Evolutionary conservation across 345 rosid species (phyloP).

Genomic region (Balakata baccata): DNA sequence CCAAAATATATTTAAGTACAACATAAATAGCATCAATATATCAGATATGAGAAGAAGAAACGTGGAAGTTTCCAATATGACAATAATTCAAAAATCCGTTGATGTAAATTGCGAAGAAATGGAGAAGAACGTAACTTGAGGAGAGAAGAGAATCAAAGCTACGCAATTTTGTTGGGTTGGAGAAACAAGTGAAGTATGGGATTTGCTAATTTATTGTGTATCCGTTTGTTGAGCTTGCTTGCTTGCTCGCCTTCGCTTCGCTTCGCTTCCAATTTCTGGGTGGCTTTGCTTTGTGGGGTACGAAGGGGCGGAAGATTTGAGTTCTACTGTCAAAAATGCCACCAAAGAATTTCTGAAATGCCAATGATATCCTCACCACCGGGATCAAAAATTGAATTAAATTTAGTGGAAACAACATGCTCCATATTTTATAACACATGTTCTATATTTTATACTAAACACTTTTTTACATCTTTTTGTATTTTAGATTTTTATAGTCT

Average conservation of each 20-base stretch:
- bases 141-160: neutral
- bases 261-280: neutral
- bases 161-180: neutral
- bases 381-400: too few species aligned
- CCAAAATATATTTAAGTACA: too few species aligned
- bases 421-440: too few species aligned
- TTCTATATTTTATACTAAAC: too few species aligned
- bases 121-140: neutral
- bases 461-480: too few species aligned
- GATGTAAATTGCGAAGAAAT: neutral
- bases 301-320: neutral
- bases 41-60: too few species aligned
- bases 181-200: neutral
- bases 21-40: too few species aligned
- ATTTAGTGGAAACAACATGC: too few species aligned
- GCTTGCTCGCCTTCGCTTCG: too few species aligned
- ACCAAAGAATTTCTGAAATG: neutral
- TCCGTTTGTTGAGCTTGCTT: too few species aligned
- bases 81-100: neutral
- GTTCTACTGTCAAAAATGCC: neutral
- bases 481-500: too few species aligned
- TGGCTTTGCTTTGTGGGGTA: neutral
- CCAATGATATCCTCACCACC: neutral
- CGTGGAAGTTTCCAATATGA: neutral
- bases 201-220: too few species aligned